These are phyloP conservation scores for Penicillium dipodomyicola DNA, from an alignment of 495 filamentous ascomycete species.

Conservation along the genomic window DNA sequence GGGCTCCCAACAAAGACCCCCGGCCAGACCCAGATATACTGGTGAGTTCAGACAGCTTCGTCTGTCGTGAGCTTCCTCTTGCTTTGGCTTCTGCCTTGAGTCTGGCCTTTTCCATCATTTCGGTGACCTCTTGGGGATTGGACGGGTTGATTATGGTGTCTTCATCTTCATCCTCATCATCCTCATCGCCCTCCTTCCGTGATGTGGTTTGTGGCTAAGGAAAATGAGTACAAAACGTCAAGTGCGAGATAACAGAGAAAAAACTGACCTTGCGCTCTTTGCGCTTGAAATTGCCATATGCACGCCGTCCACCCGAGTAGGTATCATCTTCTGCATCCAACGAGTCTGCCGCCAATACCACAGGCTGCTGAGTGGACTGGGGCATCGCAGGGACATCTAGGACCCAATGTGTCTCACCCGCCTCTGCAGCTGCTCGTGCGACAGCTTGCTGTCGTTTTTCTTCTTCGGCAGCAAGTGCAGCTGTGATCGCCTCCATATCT, in stretches of 20 bases:
- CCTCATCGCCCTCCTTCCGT: not conserved
- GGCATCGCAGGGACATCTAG: constrained; percentile 41
- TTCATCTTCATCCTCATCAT: constrained; percentile 19
- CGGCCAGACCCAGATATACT: constrained; percentile 37
- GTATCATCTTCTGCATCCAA: constrained; percentile 37
- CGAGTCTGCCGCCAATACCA: constrained; percentile 38
- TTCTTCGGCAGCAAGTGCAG: constrained; percentile 73
- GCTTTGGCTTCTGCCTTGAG: constrained; percentile 9
- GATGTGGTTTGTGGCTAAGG: not conserved
- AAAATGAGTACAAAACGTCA: not conserved
- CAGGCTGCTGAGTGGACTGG: constrained; percentile 25
- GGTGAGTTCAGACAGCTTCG: constrained; percentile 28
- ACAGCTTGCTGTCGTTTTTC: constrained; percentile 68
- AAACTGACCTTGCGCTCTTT: constrained; percentile 31
- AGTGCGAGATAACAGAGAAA: not conserved
- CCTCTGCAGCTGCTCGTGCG: constrained; percentile 65
- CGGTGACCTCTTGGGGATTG: constrained; percentile 15
- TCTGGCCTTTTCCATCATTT: constrained; percentile 18
- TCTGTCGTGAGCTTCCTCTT: constrained; percentile 9
- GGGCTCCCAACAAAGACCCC: constrained; percentile 5
- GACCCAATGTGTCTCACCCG: constrained; percentile 88
- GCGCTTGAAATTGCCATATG: constrained; percentile 42
- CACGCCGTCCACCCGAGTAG: constrained; percentile 34
- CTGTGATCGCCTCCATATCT: constrained; percentile 59
- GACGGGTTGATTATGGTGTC: constrained; percentile 10